Percentiles rank a stretch among this genome's conserved stretches.
phyloP scores from a whole-genome alignment of 805 yeast genomes.

The Wickerhamiella spandovensis region DNA sequence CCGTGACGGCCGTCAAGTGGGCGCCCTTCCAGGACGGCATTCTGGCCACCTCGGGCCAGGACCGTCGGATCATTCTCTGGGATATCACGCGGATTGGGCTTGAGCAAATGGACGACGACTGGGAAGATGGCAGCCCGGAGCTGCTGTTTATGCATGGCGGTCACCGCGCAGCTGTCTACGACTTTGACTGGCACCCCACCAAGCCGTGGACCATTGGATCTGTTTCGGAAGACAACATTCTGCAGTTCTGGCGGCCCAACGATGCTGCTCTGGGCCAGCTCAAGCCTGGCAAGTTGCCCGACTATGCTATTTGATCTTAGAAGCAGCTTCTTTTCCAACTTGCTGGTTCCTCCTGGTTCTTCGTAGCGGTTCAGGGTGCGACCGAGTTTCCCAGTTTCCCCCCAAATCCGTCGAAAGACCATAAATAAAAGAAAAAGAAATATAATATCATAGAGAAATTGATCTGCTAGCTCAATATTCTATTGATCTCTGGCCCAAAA shows the following conservation, averaged over 20 bases:
- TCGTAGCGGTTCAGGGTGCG: too few relatives aligned
- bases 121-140: constrained; percentile 85
- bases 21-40: constrained; percentile 67
- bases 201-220: constrained; percentile 43
- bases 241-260: constrained; percentile 64
- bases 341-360: too few relatives aligned
- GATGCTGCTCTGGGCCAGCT: constrained; percentile 18
- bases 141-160: constrained; percentile 88
- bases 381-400: too few relatives aligned
- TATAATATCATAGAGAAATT: too few relatives aligned
- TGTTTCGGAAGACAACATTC: constrained; percentile 56
- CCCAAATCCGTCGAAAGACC: too few relatives aligned
- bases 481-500: too few relatives aligned
- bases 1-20: constrained; percentile 63
- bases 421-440: too few relatives aligned
- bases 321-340: too few relatives aligned
- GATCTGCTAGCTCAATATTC: too few relatives aligned
- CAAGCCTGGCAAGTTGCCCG: constrained; percentile 3
- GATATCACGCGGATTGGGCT: constrained; percentile 68
- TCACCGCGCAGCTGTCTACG: constrained; percentile 48
- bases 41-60: constrained; percentile 50
- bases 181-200: constrained; percentile 49
- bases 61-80: constrained; percentile 70
- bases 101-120: constrained; percentile 75
- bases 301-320: background rate